Evolutionary conservation across 2,329 filamentous ascomycete species (phyloP), one percentile per base, ranked within the genome.

Genomic region (Talaromyces sp.): DNA sequence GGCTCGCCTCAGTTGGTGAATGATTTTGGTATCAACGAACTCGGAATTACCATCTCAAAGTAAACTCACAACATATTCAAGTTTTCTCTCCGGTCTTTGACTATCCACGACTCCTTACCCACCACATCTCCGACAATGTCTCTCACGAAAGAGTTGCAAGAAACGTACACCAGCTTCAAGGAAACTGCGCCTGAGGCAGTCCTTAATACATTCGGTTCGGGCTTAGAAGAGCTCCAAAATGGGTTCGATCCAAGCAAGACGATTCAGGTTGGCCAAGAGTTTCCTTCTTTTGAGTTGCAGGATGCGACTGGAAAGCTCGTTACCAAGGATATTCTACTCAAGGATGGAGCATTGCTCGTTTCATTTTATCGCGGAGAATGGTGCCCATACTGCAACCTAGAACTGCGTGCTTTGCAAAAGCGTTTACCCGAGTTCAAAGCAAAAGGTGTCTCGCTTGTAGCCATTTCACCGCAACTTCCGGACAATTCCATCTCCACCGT

Each of bases 321-420:
- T 1, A 70, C 69, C 2, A 75, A 71, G 62, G 62, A 57, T 11
- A 67, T 70, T 9, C 74, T 77, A 12, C 69, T 76, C 28, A 60
- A 65, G 35, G 67, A 71, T 12, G 75, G 72, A 2, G 69, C 72
- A 1, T 63, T 81, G 18, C 70, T 81, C 31, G 71, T 81, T 50
- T 77, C 75, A n/a, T 81, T 81, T 70, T 81, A 81, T 70, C 79
- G 79, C 54, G 79, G 79, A 16, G 70, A 72, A 58, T 81, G 79
- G 79, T 82, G 79, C 63, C 79, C 79, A 1, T 80, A 72, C 71
- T 81, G 79, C 72, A 81, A 80, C 68, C 58, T 80, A 16, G 71
- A 73, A 1, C 68, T 80, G 21, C 68, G 60, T 5, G 69, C 70
- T 21, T 67, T 80, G 0, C 77, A 80, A 63, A 67, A 71, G 46